Percentiles rank a stretch among this genome's conserved stretches.
Conservation (phyloP, 140 eudicot species). For the Anethum foeniculum region DNA sequence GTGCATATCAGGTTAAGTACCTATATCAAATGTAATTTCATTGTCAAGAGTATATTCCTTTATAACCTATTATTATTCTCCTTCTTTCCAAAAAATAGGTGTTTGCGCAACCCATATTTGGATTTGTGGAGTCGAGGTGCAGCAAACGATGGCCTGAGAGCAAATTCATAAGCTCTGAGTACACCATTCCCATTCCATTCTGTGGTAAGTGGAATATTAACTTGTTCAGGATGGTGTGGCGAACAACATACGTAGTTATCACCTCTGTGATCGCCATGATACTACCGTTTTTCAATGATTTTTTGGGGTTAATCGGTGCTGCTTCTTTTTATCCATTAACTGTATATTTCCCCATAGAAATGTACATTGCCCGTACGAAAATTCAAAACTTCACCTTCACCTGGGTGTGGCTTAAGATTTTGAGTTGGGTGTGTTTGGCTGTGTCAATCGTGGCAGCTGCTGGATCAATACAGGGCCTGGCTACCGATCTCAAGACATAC, state of each 20-base stretch:
- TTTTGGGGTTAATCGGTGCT: conserved; percentile 69
- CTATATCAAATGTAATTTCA: not conserved
- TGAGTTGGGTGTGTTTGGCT: conserved; percentile 41
- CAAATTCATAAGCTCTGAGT: conserved; percentile 35
- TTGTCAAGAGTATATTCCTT: not conserved
- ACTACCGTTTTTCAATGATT: conserved; percentile 71
- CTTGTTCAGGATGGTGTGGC: conserved; percentile 52
- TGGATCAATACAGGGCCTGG: conserved; percentile 54
- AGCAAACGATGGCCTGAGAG: conserved; percentile 44
- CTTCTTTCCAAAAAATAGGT: conserved; percentile 27
- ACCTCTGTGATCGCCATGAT: conserved; percentile 51
- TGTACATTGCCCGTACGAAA: conserved; percentile 48
- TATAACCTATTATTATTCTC: not conserved
- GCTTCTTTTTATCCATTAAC: conserved; percentile 69
- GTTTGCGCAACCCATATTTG: conserved; percentile 52
- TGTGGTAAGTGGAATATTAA: conserved; percentile 27
- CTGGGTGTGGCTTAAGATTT: conserved; percentile 45
- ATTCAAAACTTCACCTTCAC: conserved; percentile 34
- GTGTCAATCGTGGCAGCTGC: conserved; percentile 55
- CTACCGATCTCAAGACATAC: conserved; percentile 27
- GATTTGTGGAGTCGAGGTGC: conserved; percentile 42
- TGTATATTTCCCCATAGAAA: conserved; percentile 64
- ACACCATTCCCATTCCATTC: conserved; percentile 15
- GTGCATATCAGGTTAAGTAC: conserved; percentile 44
- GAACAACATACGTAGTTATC: conserved; percentile 45